A percentile compares a stretch with the other conserved stretches of the same genome.
Conservation (phyloP, 1,139 yeast species). For the Saccharomyces hybrid region DNA sequence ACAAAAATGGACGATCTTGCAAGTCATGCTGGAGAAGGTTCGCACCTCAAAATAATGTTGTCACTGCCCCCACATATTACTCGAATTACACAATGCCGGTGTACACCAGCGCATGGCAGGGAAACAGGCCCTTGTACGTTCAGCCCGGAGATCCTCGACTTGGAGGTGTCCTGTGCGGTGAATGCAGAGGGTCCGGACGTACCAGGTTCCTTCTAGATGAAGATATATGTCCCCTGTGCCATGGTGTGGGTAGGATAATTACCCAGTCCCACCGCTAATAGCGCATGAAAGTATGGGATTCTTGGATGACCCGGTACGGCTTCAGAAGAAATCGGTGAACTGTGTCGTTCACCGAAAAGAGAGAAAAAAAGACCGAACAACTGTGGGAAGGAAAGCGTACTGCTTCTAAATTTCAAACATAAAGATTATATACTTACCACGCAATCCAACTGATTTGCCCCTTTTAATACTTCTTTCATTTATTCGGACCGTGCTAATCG, state of each 20-base stretch:
- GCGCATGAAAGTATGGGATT: background rate
- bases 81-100: background rate
- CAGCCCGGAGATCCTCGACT: slow-evolving; percentile 78
- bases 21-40: slow-evolving; percentile 65
- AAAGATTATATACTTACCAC: background rate
- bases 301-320: background rate
- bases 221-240: slow-evolving; percentile 52
- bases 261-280: background rate
- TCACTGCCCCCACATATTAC: slow-evolving; percentile 14
- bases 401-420: background rate
- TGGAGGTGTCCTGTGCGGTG: slow-evolving; percentile 74
- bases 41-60: slow-evolving; percentile 35
- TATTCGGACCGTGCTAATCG: background rate
- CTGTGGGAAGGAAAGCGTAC: background rate
- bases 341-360: background rate
- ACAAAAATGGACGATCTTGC: slow-evolving; percentile 59
- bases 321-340: background rate
- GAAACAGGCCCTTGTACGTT: slow-evolving; percentile 37
- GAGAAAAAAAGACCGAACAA: background rate
- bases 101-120: background rate
- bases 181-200: slow-evolving; percentile 67
- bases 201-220: slow-evolving; percentile 47
- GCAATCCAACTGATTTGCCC: background rate
- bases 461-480: background rate
- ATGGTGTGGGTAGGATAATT: slow-evolving; percentile 56